phyloP scores from a whole-genome alignment of 345 rosid species.

The Ceriops decandra region DNA sequence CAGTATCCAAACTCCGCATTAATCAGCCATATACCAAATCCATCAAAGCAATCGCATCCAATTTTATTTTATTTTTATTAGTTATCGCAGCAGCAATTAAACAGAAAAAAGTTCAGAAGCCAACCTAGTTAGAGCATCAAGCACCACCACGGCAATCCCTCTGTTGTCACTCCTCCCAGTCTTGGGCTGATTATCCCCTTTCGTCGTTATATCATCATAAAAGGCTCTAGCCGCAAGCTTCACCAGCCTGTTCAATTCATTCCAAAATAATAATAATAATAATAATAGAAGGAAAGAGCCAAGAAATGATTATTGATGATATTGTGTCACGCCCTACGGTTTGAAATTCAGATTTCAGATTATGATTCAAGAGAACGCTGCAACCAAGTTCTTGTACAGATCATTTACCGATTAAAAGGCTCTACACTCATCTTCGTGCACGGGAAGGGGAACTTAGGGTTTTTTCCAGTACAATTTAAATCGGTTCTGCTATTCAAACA shows the following conservation, averaged over 20 bases:
- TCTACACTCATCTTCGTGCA: constrained; percentile 34
- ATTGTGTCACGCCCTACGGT: too few species aligned
- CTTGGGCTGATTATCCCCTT: constrained; percentile 75
- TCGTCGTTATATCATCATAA: constrained; percentile 68
- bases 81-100: too few species aligned
- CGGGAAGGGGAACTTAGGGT: too few species aligned
- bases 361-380: neutral
- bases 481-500: too few species aligned
- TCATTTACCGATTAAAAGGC: constrained; percentile 43
- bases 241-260: constrained; percentile 47
- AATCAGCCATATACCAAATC: too few species aligned
- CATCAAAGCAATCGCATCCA: too few species aligned
- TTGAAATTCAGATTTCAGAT: neutral
- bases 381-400: neutral
- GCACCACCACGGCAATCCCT: constrained; percentile 79
- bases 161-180: constrained; percentile 60
- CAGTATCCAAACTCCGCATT: too few species aligned
- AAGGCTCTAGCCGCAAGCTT: constrained; percentile 77
- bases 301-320: neutral
- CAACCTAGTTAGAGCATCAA: constrained; percentile 75
- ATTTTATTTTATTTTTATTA: neutral
- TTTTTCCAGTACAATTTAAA: too few species aligned
- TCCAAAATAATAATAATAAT: neutral
- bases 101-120: neutral
- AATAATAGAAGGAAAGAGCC: neutral